These are phyloP conservation scores for Hypoxylon fuscum DNA, from an alignment of 495 filamentous ascomycete species.

Conservation along the genomic window DNA sequence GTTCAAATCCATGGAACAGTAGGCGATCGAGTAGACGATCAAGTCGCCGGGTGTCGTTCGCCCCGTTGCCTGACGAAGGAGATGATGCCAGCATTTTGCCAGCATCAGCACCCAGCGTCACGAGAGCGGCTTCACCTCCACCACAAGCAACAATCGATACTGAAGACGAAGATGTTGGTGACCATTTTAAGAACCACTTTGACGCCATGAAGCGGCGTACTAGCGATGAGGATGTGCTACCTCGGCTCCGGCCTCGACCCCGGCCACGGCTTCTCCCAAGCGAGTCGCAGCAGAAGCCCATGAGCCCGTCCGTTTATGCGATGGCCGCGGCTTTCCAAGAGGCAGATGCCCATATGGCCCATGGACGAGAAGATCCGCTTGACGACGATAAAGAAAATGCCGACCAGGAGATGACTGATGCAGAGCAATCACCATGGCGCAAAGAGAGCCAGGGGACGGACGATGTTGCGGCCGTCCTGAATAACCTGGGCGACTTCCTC, in stretches of 20 bases:
- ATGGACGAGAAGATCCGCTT: background rate
- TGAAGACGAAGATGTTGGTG: slow-evolving; percentile 30
- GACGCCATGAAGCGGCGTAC: slow-evolving; percentile 44
- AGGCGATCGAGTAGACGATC: slow-evolving; percentile 15
- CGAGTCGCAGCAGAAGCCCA: slow-evolving; percentile 48
- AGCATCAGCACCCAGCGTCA: background rate
- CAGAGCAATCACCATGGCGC: background rate
- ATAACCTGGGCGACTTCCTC: slow-evolving; percentile 55
- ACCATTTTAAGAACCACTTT: slow-evolving; percentile 48
- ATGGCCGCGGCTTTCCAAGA: slow-evolving; percentile 54
- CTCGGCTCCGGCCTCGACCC: slow-evolving; percentile 3
- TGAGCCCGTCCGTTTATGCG: slow-evolving; percentile 48
- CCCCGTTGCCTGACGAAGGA: slow-evolving; percentile 21
- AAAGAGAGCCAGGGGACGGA: slow-evolving; percentile 26
- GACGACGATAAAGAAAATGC: background rate
- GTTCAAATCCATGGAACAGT: slow-evolving; percentile 12
- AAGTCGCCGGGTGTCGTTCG: slow-evolving; percentile 40
- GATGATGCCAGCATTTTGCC: slow-evolving; percentile 1
- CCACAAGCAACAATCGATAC: slow-evolving; percentile 18
- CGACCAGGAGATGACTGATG: slow-evolving; percentile 17
- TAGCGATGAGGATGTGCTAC: slow-evolving; percentile 8
- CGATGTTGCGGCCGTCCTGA: slow-evolving; percentile 53
- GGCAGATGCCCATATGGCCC: slow-evolving; percentile 32
- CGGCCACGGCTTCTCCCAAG: slow-evolving; percentile 48
- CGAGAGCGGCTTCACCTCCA: slow-evolving; percentile 39